Evolutionary conservation across 2,329 filamentous ascomycete genomes (phyloP).

Genomic region (Neonectria magnoliae): DNA sequence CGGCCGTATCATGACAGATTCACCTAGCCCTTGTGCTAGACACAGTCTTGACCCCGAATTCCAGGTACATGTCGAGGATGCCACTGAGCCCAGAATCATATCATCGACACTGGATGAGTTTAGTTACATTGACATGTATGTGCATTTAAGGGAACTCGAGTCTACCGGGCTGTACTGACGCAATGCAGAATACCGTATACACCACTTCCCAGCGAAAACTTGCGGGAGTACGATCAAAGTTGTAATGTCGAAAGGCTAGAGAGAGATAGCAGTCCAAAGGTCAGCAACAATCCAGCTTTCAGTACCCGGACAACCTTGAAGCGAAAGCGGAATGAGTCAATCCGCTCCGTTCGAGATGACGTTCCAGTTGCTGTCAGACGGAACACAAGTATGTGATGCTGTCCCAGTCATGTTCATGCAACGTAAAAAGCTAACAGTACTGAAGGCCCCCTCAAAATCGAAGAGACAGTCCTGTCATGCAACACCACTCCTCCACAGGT

Average conservation of each 20-base stretch:
- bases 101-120: slow-evolving; percentile 28
- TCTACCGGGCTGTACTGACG: background rate
- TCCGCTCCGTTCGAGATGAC: slow-evolving; percentile 20
- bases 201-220: slow-evolving; percentile 8
- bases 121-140: slow-evolving; percentile 30
- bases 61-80: background rate
- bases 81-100: background rate
- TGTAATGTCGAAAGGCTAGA: background rate
- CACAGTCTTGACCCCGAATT: background rate
- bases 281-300: background rate
- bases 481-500: background rate
- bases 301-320: slow-evolving; percentile 1
- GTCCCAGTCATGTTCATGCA: background rate
- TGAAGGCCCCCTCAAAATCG: background rate
- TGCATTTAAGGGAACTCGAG: background rate
- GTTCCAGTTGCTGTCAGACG: background rate
- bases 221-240: background rate
- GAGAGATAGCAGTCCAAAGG: background rate
- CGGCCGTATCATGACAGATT: background rate
- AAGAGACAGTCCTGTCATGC: background rate
- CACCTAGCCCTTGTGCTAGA: background rate
- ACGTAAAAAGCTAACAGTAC: background rate
- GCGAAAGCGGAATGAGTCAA: slow-evolving; percentile 32
- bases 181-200: slow-evolving; percentile 34
- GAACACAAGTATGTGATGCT: slow-evolving; percentile 7